A percentile compares a stretch with the other conserved stretches of the same genome.
phyloP scores from a whole-genome alignment of 2,329 filamentous ascomycete genomes.

The Tolypocladium ophioglossoides region DNA sequence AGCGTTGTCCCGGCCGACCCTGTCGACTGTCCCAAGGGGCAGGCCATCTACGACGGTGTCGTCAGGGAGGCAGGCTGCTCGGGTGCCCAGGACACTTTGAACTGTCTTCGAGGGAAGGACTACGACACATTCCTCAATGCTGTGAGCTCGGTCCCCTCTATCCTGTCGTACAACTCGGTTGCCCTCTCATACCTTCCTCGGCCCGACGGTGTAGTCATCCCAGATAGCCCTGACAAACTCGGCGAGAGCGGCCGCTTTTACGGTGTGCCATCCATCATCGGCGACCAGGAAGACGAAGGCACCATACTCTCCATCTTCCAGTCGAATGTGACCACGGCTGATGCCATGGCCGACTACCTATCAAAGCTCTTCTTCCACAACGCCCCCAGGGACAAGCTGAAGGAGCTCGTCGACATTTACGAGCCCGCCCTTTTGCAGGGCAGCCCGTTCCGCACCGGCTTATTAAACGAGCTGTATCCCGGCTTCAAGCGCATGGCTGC shows the following conservation, averaged over 20 bases:
- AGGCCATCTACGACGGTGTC: constrained; percentile 53
- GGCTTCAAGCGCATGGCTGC: constrained; percentile 69
- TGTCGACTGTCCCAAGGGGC: constrained; percentile 56
- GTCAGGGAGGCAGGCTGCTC: constrained; percentile 52
- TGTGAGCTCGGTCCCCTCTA: constrained; percentile 56
- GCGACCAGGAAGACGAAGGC: constrained; percentile 72
- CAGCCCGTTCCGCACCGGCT: constrained; percentile 60
- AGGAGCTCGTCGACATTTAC: constrained; percentile 52
- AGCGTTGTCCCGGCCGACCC: constrained; percentile 49
- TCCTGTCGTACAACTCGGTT: constrained; percentile 57
- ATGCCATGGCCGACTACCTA: constrained; percentile 52
- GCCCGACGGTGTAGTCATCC: constrained; percentile 55
- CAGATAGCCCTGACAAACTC: constrained; percentile 51
- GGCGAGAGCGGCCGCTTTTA: constrained; percentile 36
- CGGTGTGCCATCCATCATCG: constrained; percentile 44
- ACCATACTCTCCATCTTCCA: constrained; percentile 65
- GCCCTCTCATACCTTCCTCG: constrained; percentile 65
- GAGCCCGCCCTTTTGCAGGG: constrained; percentile 43
- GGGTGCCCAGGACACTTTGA: constrained; percentile 42
- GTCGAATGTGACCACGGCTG: constrained; percentile 52
- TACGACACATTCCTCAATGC: constrained; percentile 55
- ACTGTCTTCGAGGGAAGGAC: constrained; percentile 52
- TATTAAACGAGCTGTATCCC: constrained; percentile 63
- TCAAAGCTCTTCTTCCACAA: constrained; percentile 46
- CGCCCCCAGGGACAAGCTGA: constrained; percentile 40